Evolutionary conservation across 2,329 filamentous ascomycete genomes (phyloP).

Genomic region (Helotiales sp.): DNA sequence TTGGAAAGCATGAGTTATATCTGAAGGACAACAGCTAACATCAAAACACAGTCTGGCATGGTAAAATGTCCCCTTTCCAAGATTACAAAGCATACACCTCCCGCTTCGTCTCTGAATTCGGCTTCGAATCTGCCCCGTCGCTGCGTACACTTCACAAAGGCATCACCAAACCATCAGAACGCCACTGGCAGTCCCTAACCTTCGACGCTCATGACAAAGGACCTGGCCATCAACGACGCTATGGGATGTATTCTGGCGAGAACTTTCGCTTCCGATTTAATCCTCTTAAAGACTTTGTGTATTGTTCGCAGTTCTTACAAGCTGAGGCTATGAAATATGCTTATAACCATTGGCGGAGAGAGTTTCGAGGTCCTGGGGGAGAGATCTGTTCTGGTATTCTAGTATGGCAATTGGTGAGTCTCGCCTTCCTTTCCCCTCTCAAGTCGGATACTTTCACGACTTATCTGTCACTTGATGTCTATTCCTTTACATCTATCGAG

Average conservation of each 20-base stretch:
- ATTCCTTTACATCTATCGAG: no score
- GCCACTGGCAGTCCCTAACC: conserved; percentile 49
- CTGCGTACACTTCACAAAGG: conserved; percentile 48
- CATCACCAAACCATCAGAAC: conserved; percentile 46
- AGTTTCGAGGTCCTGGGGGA: conserved; percentile 24
- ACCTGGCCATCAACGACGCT: conserved; percentile 51
- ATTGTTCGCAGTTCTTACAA: conserved; percentile 30
- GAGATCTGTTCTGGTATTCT: conserved; percentile 40
- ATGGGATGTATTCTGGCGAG: conserved; percentile 38
- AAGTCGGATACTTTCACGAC: no score
- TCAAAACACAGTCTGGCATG: conserved; percentile 49
- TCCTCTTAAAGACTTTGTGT: conserved; percentile 31
- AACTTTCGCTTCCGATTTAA: conserved; percentile 33
- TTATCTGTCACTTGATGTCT: no score
- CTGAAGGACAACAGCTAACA: conserved; percentile 3
- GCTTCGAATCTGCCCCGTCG: conserved; percentile 52
- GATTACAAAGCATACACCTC: conserved; percentile 48
- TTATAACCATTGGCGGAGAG: conserved; percentile 30
- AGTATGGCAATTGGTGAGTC: conserved; percentile 63
- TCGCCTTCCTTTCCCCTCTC: not conserved
- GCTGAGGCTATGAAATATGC: conserved; percentile 34
- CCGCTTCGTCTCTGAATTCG: conserved; percentile 55
- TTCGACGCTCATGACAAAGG: conserved; percentile 57
- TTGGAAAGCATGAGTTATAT: not conserved
- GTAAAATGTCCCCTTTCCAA: conserved; percentile 53